Conservation (phyloP, 305 asterid species). For the Fraxinus xanthoxyloides region DNA sequence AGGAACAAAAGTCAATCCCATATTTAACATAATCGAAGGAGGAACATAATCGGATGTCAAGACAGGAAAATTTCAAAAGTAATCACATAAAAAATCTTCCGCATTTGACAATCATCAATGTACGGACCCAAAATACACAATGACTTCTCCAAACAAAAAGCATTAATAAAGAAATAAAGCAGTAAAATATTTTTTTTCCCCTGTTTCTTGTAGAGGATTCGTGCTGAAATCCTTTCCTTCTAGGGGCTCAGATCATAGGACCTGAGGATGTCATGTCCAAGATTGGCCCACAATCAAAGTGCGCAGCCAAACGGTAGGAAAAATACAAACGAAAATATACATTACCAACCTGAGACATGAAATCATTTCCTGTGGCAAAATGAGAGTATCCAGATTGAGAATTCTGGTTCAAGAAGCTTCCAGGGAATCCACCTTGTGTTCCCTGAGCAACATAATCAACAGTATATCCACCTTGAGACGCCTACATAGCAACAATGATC, state of each 20-base stretch:
- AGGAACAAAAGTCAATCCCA: background rate
- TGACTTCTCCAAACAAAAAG: background rate
- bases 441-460: constrained; percentile 83
- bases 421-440: constrained; percentile 86
- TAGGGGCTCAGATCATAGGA: background rate
- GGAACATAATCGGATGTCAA: background rate
- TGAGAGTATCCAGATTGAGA: constrained; percentile 94
- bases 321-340: constrained; percentile 5
- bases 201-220: background rate
- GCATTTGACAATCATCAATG: constrained; percentile 1
- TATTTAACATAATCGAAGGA: constrained; percentile 1
- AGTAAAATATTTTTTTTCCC: background rate
- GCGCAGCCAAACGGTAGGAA: background rate
- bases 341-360: constrained; percentile 88
- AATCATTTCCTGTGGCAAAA: constrained; percentile 89
- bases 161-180: background rate
- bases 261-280: background rate
- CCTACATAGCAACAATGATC: constrained; percentile 40
- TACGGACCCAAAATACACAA: background rate
- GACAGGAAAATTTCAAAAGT: background rate
- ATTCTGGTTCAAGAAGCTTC: constrained; percentile 78
- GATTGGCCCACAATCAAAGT: background rate
- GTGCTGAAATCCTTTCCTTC: background rate
- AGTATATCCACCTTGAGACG: constrained; percentile 90
- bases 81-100: background rate